Percentiles rank a stretch among this genome's conserved stretches.
phyloP scores from a whole-genome alignment of 108 stramenopile species.

The Epithemia pelagica region DNA sequence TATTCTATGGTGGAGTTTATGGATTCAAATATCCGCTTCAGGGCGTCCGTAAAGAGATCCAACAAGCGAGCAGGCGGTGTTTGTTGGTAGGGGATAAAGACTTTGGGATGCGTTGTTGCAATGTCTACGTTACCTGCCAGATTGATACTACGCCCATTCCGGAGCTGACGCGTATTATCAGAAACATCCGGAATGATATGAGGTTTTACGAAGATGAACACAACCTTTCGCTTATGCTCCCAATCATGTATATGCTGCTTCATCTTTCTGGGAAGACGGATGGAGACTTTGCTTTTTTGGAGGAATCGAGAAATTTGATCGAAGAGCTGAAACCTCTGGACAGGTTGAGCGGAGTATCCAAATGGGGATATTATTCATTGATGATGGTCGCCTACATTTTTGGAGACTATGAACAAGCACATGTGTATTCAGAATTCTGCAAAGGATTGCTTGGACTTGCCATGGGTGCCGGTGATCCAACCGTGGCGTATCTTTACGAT shows the following conservation, averaged over 20 bases:
- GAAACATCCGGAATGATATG: not conserved
- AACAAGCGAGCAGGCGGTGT: not conserved
- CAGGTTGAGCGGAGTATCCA: not conserved
- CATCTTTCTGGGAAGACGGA: not conserved
- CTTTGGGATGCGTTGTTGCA: not conserved
- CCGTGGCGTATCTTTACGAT: not conserved
- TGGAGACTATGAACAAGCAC: slow-evolving; percentile 5
- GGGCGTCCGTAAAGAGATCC: not conserved
- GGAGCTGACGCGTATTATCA: not conserved
- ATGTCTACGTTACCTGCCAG: not conserved
- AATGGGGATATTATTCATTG: not conserved
- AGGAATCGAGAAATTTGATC: not conserved
- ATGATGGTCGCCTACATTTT: slow-evolving; percentile 13
- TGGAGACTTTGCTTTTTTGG: not conserved
- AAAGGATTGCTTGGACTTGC: not conserved
- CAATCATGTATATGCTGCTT: not conserved
- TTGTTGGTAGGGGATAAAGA: not conserved
- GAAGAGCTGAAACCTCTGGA: not conserved
- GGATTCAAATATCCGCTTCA: not conserved
- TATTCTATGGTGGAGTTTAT: not conserved
- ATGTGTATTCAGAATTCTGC: not conserved
- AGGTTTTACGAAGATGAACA: not conserved
- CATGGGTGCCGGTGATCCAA: not conserved
- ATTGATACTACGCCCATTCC: not conserved
- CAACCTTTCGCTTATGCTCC: not conserved